phyloP scores from a whole-genome alignment of 1,139 yeast species.

The Yamadazyma taylorii region DNA sequence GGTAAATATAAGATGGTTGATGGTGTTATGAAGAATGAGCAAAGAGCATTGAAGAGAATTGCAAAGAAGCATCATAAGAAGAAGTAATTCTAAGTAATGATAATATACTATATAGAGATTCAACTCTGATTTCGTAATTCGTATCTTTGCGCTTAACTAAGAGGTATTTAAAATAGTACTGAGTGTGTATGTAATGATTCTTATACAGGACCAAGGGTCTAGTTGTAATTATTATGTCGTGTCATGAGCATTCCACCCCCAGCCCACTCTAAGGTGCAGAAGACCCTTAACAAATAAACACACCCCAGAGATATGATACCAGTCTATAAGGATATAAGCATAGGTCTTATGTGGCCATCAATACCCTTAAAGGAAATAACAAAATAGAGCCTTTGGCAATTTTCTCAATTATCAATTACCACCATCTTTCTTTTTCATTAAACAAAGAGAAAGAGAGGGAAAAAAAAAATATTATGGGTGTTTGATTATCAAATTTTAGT shows the following conservation, averaged over 20 bases:
- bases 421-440: neutral
- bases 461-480: neutral
- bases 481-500: conserved; percentile 2
- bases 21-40: conserved; percentile 96
- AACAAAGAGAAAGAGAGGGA: neutral
- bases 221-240: too few relatives aligned
- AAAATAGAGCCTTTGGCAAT: too few relatives aligned
- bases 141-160: neutral
- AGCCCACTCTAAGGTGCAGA: too few relatives aligned
- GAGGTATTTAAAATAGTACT: too few relatives aligned
- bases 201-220: too few relatives aligned
- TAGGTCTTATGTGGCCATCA: too few relatives aligned
- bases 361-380: too few relatives aligned
- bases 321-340: too few relatives aligned
- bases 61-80: conserved; percentile 66
- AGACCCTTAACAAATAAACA: too few relatives aligned
- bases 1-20: conserved; percentile 99
- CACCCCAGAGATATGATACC: too few relatives aligned
- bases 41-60: conserved; percentile 86
- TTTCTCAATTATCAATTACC: conserved; percentile 1
- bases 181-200: too few relatives aligned
- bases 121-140: neutral
- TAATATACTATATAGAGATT: neutral
- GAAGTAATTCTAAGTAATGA: neutral
- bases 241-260: too few relatives aligned